Base-by-base conservation (phyloP, 345 rosid genomes). In the Populus pruinosa region DNA sequence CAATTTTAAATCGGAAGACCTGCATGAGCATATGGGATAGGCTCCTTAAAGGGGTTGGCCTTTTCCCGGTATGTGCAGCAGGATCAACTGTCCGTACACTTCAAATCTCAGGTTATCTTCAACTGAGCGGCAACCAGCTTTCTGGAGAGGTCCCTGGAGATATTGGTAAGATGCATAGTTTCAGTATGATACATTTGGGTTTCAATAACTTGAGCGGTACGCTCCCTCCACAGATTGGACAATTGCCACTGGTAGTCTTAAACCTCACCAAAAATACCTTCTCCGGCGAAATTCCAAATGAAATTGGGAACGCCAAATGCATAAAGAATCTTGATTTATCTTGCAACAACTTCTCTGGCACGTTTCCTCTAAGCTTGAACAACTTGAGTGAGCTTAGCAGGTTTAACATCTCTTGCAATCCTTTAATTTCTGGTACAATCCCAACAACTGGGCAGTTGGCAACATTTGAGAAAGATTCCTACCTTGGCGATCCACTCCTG, bases 361-460 rank as follows among this genome's bases (percentile, higher is more conserved):
- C 29, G 63, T 93, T 93, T 64, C 97, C 99, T 0, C 50, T 83
- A 1, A 91, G 89, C 88, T 81, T 95, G 71, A 89, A 81, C 73
- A 78, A 78, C 55, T 83, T 93, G 89, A 68, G 71, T 36, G 92
- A 89, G 55, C 78, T 95, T 43, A 95, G 82, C 82, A 90, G 91
- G 89, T 93, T 95, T 85, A 93, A 95, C 80, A 85, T 95, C 83
- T 95, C 99, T 13, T 91, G 78, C 86, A 95, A 95, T 86, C 94
- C 89, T 8, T 50, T 84, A 13, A 87, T 95, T 66, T 85, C 94
- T 0, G 99, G 99, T 1, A 53, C 56, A 70, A 79, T 93, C 71
- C 96, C 99, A 18, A 33, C 83, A 27, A 91, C 93, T 0, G 99
- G 99, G 64, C 98, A 93, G 76, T 76, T 95, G 68, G 81, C 88